Conservation (phyloP, 345 rosid genomes). For the Noccaea caerulescens region DNA sequence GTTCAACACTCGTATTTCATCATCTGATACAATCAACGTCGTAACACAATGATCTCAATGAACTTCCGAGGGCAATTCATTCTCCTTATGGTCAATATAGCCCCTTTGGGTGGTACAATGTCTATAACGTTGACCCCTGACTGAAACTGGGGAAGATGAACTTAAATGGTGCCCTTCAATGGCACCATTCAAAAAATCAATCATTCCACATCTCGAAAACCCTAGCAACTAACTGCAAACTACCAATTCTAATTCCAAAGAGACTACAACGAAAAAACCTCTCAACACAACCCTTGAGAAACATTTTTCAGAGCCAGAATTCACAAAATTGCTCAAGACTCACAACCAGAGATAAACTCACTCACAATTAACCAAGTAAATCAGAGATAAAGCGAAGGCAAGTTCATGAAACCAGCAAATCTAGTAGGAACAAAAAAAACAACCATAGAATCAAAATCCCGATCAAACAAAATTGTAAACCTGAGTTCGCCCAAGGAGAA, state of each 20-base stretch:
- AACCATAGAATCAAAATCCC: too few relatives aligned
- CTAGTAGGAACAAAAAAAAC: too few relatives aligned
- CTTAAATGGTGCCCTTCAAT: background rate
- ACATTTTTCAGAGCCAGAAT: background rate
- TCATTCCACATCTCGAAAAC: conserved; percentile 9
- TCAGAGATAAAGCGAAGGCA: background rate
- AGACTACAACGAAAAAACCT: conserved; percentile 2
- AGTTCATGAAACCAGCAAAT: background rate
- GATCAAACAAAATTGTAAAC: conserved; percentile 42
- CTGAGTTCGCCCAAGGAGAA: conserved; percentile 95
- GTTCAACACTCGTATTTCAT: background rate
- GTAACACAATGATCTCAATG: conserved; percentile 8
- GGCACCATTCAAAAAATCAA: conserved; percentile 17
- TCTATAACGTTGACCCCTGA: conserved; percentile 5
- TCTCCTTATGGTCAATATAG: background rate
- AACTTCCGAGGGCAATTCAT: background rate
- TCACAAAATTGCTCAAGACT: conserved; percentile 2
- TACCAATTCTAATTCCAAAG: conserved; percentile 17
- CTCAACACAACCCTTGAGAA: conserved; percentile 11
- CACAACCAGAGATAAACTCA: background rate
- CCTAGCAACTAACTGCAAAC: conserved; percentile 20
- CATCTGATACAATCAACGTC: background rate
- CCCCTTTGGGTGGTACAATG: background rate
- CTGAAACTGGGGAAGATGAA: background rate
- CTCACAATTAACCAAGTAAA: conserved; percentile 2